Base-by-base conservation (phyloP, 768 basidiomycete genomes). In the Tricholomella constricta region DNA sequence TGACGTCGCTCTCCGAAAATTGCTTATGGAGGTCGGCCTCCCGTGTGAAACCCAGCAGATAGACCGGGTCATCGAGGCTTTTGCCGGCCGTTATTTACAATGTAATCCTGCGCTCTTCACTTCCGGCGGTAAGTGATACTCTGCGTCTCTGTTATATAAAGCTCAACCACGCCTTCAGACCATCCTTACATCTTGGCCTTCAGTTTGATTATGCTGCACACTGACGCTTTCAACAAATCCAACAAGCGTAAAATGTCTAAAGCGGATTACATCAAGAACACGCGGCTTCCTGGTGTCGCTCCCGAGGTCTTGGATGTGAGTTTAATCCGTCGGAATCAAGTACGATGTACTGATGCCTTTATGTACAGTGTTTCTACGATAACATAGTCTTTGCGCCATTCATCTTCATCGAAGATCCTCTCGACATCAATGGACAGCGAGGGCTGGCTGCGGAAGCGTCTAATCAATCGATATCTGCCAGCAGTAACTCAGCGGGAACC, bases 171-270 rank as follows among this genome's bases (percentile, higher is more conserved):
- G 20, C 29, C 27, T 32, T 20, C 56, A 95, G 94, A 97, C 64
- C 88, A 96, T 62, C 90, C 96, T 10, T 98, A 98, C 71, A 90
- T 98, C 46, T 77, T 98, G 42, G 94, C 96, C 11, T 98, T 98
- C 73, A 98, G 96, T 62, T 76, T 98, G 65, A 97, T 98, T 62
- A 98, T 99, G 96, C 77, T 98, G 45, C 95, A 98, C 66, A 99
- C 97, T 15, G 97, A 99, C 65, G 91, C 89, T 5, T 98, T 98
- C 78, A 99, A 99, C 72, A 91, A 89, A 71, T 92, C 91, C 57
- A 98, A 98, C 73, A 98, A 90, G 73, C 87, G 85, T 47, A 98
- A 98, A 74, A 99, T 99, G 97, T 84, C 88, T 32, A 98, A 96
- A 68, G 78, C 84, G 1, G 95, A 96, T 65, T 99, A 98, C 65